phyloP scores from a whole-genome alignment of 2,329 filamentous ascomycete species.

The Colletotrichum lindemuthianum region DNA sequence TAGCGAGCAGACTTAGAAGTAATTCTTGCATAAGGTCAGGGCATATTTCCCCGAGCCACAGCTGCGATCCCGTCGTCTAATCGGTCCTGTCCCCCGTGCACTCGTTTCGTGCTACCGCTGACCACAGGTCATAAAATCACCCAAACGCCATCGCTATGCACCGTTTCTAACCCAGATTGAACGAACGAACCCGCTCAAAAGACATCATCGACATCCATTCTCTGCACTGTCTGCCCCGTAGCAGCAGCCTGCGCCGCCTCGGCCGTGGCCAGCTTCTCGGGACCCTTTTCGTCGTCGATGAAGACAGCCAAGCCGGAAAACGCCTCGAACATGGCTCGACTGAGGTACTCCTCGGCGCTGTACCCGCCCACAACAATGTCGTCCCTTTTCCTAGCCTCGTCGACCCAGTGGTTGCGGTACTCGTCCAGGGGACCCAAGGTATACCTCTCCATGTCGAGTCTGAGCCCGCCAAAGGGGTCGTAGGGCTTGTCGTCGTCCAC shows the following conservation, averaged over 20 bases:
- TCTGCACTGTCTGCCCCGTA: constrained; percentile 44
- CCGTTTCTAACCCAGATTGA: constrained; percentile 3
- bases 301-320: constrained; percentile 92
- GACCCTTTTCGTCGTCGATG: constrained; percentile 77
- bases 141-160: constrained; percentile 44
- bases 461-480: constrained; percentile 85
- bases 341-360: constrained; percentile 82
- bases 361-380: constrained; percentile 83
- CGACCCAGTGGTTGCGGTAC: constrained; percentile 82
- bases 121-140: neutral
- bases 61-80: neutral
- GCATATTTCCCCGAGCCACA: neutral
- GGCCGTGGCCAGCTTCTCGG: constrained; percentile 47
- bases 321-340: constrained; percentile 84
- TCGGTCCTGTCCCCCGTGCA: too few relatives aligned
- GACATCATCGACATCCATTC: constrained; percentile 60
- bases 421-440: constrained; percentile 64
- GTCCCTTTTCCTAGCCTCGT: constrained; percentile 71
- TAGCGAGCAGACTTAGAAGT: constrained; percentile 35
- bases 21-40: constrained; percentile 30
- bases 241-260: constrained; percentile 49
- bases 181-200: constrained; percentile 23
- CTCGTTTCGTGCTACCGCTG: too few relatives aligned
- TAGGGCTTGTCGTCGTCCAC: constrained; percentile 78
- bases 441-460: constrained; percentile 76